These are phyloP conservation scores for Onygenales sp. DNA, from an alignment of 2,329 filamentous ascomycete genomes.

Conservation along the genomic window DNA sequence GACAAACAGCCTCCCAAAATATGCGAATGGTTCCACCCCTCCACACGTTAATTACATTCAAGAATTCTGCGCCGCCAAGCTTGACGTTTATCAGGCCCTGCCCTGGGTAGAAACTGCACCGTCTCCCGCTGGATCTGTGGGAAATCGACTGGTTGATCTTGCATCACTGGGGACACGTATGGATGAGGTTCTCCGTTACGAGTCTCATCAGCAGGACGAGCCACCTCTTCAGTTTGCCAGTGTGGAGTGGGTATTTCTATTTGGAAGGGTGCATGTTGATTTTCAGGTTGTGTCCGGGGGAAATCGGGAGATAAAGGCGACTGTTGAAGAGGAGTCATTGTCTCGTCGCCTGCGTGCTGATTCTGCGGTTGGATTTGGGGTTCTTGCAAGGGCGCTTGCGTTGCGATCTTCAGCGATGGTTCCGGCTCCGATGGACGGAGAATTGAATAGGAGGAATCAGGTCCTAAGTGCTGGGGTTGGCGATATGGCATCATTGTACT, in stretches of 20 bases:
- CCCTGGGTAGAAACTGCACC: background rate
- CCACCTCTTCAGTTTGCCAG: background rate
- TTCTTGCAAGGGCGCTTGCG: background rate
- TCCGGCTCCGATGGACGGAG: conserved; percentile 40
- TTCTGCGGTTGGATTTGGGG: background rate
- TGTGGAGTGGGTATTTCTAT: background rate
- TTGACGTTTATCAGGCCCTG: background rate
- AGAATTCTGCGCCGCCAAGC: background rate
- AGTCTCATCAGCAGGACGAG: background rate
- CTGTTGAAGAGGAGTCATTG: background rate
- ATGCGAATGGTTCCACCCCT: background rate
- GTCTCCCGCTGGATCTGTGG: conserved; percentile 2
- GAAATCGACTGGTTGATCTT: background rate
- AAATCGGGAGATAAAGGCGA: background rate
- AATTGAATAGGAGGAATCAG: conserved; percentile 51
- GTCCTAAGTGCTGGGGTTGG: conserved; percentile 25
- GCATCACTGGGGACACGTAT: background rate
- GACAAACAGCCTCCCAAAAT: background rate
- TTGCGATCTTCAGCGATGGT: background rate
- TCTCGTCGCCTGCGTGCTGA: background rate
- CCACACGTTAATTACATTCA: background rate
- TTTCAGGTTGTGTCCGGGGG: background rate
- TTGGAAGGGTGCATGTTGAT: background rate
- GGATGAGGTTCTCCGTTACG: background rate
- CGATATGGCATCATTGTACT: background rate